Evolutionary conservation across 2,329 filamentous ascomycete species (phyloP).

Genomic region (Emergomyces orientalis): DNA sequence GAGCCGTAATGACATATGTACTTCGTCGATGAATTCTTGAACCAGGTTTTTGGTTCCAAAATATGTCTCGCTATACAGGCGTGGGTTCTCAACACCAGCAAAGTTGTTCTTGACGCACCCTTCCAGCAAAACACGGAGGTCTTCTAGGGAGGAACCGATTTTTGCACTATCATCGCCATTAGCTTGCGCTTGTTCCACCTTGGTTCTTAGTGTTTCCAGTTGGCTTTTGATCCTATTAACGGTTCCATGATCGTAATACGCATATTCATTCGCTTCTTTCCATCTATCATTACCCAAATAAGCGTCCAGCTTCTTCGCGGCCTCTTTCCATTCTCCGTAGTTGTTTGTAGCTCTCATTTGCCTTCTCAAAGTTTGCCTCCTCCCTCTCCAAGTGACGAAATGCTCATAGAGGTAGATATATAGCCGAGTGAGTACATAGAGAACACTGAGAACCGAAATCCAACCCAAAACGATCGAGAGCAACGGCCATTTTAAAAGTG

Average conservation of each 20-base stretch:
- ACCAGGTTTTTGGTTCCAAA: constrained; percentile 94
- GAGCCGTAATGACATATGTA: constrained; percentile 50
- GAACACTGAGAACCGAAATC: constrained; percentile 62
- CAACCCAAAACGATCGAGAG: constrained; percentile 70
- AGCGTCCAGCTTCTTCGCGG: constrained; percentile 67
- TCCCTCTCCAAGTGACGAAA: constrained; percentile 79
- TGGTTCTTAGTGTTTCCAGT: constrained; percentile 44
- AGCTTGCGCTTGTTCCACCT: constrained; percentile 32
- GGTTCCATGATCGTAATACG: constrained; percentile 81
- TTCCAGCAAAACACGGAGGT: constrained; percentile 68
- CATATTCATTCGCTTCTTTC: constrained; percentile 48
- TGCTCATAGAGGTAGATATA: constrained; percentile 94
- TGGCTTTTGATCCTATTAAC: constrained; percentile 68
- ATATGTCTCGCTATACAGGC: constrained; percentile 95
- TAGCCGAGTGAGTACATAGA: constrained; percentile 70
- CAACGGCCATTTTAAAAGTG: constrained; percentile 83
- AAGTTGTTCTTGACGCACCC: constrained; percentile 98
- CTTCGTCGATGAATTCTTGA: constrained; percentile 78
- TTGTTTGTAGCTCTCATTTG: constrained; percentile 61
- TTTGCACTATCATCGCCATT: constrained; percentile 17
- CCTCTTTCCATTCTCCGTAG: constrained; percentile 75
- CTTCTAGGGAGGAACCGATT: constrained; percentile 53
- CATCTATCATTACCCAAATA: constrained; percentile 62
- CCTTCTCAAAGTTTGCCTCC: constrained; percentile 59
- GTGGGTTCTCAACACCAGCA: constrained; percentile 83